Conservation (phyloP, 2,329 filamentous ascomycete species). For the Talaromyces sp. region DNA sequence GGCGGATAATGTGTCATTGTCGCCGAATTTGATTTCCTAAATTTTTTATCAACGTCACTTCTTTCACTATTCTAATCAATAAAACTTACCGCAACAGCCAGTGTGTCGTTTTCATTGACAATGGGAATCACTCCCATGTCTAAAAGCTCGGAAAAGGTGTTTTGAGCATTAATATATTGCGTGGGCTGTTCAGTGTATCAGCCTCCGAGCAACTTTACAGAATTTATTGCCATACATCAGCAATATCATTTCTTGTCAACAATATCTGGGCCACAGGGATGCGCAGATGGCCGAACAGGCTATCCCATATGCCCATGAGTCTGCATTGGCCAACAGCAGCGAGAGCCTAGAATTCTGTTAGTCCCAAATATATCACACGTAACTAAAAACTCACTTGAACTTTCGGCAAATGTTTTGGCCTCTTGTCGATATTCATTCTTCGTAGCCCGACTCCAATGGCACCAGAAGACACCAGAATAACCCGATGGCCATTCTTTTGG, state of each 20-base stretch:
- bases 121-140: slow-evolving; percentile 97
- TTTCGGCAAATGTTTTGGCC: slow-evolving; percentile 84
- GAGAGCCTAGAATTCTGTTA: slow-evolving; percentile 54
- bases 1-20: slow-evolving; percentile 95
- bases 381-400: slow-evolving; percentile 56
- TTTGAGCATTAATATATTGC: slow-evolving; percentile 94
- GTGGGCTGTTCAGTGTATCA: slow-evolving; percentile 54
- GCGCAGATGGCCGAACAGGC: slow-evolving; percentile 76
- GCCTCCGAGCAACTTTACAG: neutral
- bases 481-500: slow-evolving; percentile 82
- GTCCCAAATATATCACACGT: neutral
- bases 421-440: slow-evolving; percentile 79
- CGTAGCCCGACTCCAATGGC: slow-evolving; percentile 91
- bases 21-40: slow-evolving; percentile 94
- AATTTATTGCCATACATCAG: slow-evolving; percentile 59
- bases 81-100: slow-evolving; percentile 65
- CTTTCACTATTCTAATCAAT: neutral
- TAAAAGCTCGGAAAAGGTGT: slow-evolving; percentile 82
- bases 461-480: slow-evolving; percentile 94
- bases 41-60: slow-evolving; percentile 2
- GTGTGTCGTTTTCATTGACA: slow-evolving; percentile 97
- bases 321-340: slow-evolving; percentile 95
- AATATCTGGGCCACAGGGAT: slow-evolving; percentile 94
- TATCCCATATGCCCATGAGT: slow-evolving; percentile 93
- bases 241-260: slow-evolving; percentile 91